A percentile compares a stretch with the other conserved stretches of the same genome.
Conservation (phyloP, 1,284 basidiomycete species). For the Takashimella koratensis region DNA sequence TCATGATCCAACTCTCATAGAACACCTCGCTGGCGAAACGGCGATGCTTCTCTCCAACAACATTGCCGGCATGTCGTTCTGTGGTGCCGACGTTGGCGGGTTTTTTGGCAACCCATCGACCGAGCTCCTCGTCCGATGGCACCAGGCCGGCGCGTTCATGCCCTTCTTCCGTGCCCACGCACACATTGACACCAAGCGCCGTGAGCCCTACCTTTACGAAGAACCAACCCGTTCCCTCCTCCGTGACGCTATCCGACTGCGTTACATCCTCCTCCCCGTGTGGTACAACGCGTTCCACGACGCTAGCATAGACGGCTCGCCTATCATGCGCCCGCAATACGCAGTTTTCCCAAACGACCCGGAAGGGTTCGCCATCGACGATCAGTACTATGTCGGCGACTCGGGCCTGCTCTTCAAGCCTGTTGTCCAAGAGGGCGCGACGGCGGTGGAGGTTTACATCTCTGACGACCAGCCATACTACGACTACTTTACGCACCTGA, state of each 20-base stretch:
- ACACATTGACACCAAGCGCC: constrained; percentile 94
- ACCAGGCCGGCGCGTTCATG: constrained; percentile 89
- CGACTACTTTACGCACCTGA: constrained; percentile 74
- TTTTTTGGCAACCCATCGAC: constrained; percentile 96
- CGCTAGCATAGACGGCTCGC: constrained; percentile 70
- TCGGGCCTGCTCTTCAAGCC: constrained; percentile 91
- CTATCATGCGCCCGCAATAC: constrained; percentile 88
- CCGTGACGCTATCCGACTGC: constrained; percentile 71
- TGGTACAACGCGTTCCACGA: constrained; percentile 98
- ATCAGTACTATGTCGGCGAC: constrained; percentile 89
- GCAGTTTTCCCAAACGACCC: constrained; percentile 85
- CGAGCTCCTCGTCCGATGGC: constrained; percentile 96
- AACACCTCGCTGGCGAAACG: constrained; percentile 88
- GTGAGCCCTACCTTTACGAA: constrained; percentile 90
- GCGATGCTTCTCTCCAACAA: constrained; percentile 90
- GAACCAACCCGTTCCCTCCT: constrained; percentile 82
- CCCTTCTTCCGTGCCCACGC: constrained; percentile 99
- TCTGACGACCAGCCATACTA: constrained; percentile 91
- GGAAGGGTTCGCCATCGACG: constrained; percentile 80
- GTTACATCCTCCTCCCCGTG: constrained; percentile 83
- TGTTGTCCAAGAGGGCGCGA: constrained; percentile 70
- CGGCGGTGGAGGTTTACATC: constrained; percentile 73
- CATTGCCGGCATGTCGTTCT: constrained; percentile 90
- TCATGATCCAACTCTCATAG: constrained; percentile 16
- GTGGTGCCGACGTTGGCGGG: constrained; percentile 93